Percentiles rank a stretch among this genome's conserved stretches.
Evolutionary conservation across 169 alveolate genomes (phyloP).

Genomic region (Nephromyces sp.): DNA sequence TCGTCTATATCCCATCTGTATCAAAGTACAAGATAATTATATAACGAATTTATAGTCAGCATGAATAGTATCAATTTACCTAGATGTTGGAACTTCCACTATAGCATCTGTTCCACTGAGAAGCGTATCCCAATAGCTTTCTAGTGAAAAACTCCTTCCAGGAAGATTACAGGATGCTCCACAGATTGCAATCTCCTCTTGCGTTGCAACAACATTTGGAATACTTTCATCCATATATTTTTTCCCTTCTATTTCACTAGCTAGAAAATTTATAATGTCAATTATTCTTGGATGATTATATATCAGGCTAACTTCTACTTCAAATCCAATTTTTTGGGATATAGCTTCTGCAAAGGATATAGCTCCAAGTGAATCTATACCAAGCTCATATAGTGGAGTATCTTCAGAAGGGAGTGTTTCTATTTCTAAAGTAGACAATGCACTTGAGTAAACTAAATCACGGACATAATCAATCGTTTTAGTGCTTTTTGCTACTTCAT

Average conservation of each 20-base stretch:
- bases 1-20: constrained; percentile 51
- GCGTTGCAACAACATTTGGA: neutral
- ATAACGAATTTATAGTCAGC: neutral
- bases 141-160: constrained; percentile 29
- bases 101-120: constrained; percentile 22
- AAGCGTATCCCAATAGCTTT: constrained; percentile 31
- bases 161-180: constrained; percentile 43
- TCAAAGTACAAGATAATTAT: neutral
- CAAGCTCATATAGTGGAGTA: constrained; percentile 46
- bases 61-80: neutral
- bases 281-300: constrained; percentile 53
- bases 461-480: neutral
- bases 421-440: neutral
- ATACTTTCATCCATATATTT: neutral
- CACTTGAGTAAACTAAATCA: neutral
- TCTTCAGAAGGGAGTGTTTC: neutral
- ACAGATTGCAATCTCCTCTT: constrained; percentile 15
- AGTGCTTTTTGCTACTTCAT: neutral
- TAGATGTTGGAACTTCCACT: constrained; percentile 10
- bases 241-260: constrained; percentile 3
- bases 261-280: constrained; percentile 38
- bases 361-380: constrained; percentile 51
- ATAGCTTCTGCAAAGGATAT: constrained; percentile 52
- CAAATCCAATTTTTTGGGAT: constrained; percentile 30
- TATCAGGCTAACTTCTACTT: constrained; percentile 38